Evolutionary conservation across 805 yeast species (phyloP), one percentile per base, ranked within the genome.

Genomic region (Hanseniaspora valbyensis): DNA sequence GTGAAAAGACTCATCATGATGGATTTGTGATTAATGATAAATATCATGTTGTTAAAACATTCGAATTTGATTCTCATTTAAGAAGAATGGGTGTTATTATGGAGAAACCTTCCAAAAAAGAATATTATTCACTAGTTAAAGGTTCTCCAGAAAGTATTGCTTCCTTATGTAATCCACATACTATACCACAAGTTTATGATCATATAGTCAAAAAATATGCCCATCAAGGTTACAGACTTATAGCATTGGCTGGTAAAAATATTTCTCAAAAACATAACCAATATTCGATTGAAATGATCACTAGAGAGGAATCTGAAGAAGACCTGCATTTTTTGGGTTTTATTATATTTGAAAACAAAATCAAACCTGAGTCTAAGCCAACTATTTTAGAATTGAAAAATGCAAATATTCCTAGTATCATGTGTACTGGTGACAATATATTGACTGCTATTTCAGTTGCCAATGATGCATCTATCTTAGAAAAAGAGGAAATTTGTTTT

Each of bases 401-500:
- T 5, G 96, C 98, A 0, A 71, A 76, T 21, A 73, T 92, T 44
- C 72, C 96, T 57, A 84, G 92, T 0, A 69, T 88, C 26, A 92
- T 92, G 98, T 92, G 98, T 65, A 92, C 98, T 0, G 99, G 99
- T 49, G 99, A 92, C 64, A 92, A 92, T 61, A 78, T 92, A 18
- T 69, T 92, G 52, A 92, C 99, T 0, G 98, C 97, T 0, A 77
- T 92, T 19, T 84, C 95, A 65, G 98, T 92, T 16, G 95, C 84
- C 3, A 74, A 78, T 53, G 96, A 90, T 60, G 85, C 95, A 61
- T 80, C 78, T 2, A 69, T 92, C 54, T 65, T 92, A 10, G 57
- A 62, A 1, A 70, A 70, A 2, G 62, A 67, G 12, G 56, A 62
- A 2, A 62, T 67, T 18, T 77, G 81, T 4, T 84, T 69, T 60